Conservation (phyloP, 345 rosid genomes). For the Draba incana region DNA sequence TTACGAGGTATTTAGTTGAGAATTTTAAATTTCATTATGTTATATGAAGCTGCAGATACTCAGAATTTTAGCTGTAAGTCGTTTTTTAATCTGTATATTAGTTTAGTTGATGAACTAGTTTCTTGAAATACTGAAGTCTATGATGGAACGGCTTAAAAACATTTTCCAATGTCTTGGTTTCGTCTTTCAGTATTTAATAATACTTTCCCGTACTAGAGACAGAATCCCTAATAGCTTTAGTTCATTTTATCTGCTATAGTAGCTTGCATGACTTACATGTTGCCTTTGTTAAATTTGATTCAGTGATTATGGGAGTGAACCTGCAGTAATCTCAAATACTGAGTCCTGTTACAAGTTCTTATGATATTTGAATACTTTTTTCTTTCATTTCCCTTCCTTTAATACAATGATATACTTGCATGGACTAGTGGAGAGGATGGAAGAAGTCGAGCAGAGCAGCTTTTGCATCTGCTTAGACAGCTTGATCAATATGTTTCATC, state of each 20-base stretch:
- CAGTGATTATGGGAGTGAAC: constrained; percentile 21
- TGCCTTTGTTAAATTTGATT: constrained; percentile 30
- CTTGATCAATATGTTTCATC: constrained; percentile 85
- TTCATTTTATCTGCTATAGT: constrained; percentile 11
- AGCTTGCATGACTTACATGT: constrained; percentile 18
- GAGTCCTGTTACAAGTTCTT: constrained; percentile 1
- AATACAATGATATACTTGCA: constrained; percentile 28
- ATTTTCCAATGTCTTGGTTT: constrained; percentile 15
- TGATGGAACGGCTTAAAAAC: not conserved
- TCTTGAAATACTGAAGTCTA: constrained; percentile 14
- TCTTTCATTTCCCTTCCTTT: not conserved
- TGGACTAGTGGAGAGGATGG: constrained; percentile 96
- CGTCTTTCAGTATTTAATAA: constrained; percentile 18
- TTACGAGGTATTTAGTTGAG: constrained; percentile 68
- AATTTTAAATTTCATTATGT: constrained; percentile 9
- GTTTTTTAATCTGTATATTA: not conserved
- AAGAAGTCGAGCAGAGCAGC: constrained; percentile 96
- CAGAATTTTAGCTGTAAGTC: constrained; percentile 8
- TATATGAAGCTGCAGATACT: constrained; percentile 26
- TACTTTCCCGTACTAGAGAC: constrained; percentile 4
- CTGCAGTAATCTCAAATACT: not conserved
- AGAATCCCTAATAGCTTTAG: not conserved
- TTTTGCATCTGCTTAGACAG: constrained; percentile 87
- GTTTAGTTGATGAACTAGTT: constrained; percentile 15
- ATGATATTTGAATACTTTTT: constrained; percentile 13